Evolutionary conservation across 768 basidiomycete genomes (phyloP), one percentile per base, ranked within the genome.

Genomic region (Psilocybe subaeruginosa): DNA sequence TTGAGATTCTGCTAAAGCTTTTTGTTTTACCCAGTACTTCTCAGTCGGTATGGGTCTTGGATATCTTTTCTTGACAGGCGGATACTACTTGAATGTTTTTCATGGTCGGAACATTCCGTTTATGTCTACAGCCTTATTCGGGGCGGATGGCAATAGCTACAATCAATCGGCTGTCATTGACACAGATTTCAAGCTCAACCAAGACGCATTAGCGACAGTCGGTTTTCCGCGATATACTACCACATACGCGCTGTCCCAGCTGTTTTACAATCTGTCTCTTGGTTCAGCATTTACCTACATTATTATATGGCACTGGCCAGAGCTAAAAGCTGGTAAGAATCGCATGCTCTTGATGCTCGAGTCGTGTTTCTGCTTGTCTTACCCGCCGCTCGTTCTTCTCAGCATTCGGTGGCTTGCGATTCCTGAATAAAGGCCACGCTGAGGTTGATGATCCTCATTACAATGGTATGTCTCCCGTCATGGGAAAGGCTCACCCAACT

Each of bases 81-180:
- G 87, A 46, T 88, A 86, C 72, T 87, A 86, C 61, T 76, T 79
- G 30, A 82, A 88, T 64, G 62, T 66, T 1, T 68, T 68, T 56
- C 54, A 68, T 30, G 67, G 67, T 30, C 50, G 63, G 51, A 60
- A 66, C 37, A 14, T 68, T 3, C 59, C 64, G 0, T 68, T 68
- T 29, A 72, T 88, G 52, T 85, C 86, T 0, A 83, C 83, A 0
- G 78, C 82, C 3, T 77, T 87, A 5, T 86, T 85, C 69, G 76
- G 77, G 3, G 60, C 71, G 3, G 80, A 86, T 63, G 85, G 86
- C 12, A 77, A 78, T 1, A 63, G 77, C n/a, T 88, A 86, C 66
- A 67, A 85, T 35, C 85, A 86, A 65, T 67, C 74, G 3, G 76
- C 78, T 8, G 82, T 88, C 14, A 85, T 87, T 60, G 81, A 80